phyloP scores from a whole-genome alignment of 192 early-diverging fungal species.

The Chytriomyces confervae region DNA sequence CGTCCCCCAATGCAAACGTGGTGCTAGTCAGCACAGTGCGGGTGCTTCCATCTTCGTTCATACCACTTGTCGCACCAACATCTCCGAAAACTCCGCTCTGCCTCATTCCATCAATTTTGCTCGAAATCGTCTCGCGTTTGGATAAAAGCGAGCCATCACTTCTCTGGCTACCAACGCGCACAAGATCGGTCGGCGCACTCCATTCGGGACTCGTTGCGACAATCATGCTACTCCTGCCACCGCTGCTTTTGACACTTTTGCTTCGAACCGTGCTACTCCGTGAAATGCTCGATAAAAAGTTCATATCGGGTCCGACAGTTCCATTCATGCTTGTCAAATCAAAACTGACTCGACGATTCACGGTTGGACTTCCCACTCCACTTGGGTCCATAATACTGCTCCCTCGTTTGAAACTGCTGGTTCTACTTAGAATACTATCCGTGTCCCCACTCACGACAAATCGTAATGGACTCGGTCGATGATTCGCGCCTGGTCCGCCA shows the following conservation, averaged over 20 bases:
- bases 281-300: background rate
- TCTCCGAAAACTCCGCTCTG: background rate
- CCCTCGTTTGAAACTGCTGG: background rate
- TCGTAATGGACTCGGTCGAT: slow-evolving; percentile 8
- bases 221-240: slow-evolving; percentile 10
- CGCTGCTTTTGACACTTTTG: background rate
- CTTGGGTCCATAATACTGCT: background rate
- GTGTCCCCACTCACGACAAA: slow-evolving; percentile 6
- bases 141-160: background rate
- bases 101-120: slow-evolving; percentile 1
- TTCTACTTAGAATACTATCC: slow-evolving; percentile 10
- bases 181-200: slow-evolving; percentile 29
- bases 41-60: background rate
- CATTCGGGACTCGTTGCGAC: slow-evolving; percentile 32
- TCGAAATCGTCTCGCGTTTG: background rate
- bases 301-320: background rate
- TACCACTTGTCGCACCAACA: background rate
- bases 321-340: background rate
- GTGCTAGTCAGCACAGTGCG: slow-evolving; percentile 1
- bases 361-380: background rate
- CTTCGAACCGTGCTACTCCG: slow-evolving; percentile 5
- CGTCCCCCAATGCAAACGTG: slow-evolving; percentile 27
- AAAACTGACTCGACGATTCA: background rate
- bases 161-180: background rate
- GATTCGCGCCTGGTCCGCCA: background rate